Evolutionary conservation across 768 basidiomycete genomes (phyloP), one percentile per base, ranked within the genome.

Genomic region (Strobilomyces confusus): DNA sequence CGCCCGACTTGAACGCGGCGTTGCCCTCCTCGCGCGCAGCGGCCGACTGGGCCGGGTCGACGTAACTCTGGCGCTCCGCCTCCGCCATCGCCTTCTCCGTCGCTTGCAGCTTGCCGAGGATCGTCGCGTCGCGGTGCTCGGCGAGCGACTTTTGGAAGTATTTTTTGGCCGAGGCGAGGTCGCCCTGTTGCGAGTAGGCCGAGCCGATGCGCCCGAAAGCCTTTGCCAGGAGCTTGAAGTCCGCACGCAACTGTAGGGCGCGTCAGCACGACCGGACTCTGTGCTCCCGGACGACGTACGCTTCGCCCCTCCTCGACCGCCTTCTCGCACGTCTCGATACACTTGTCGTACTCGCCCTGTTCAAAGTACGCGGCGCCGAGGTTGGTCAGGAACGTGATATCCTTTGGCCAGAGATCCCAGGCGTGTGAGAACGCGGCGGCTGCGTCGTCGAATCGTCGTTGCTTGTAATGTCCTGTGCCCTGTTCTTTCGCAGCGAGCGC

Each of bases 151-250:
- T 98, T 63, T 93, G 78, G 76, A 82, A 97, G 77, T 81, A 94
- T 71, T 91, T 94, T 79, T 95, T 83, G 15, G 95, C 95, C 40
- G 80, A 80, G 9, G 63, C 63, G 26, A 85, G 69, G 69, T 99
- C 92, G 41, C 75, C 81, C 67, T 91, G 90, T 72, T 87, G 88
- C 51, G 81, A 73, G 75, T 92, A 93, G 0, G 95, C 81, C 8
- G 85, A 83, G 13, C 95, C 97, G 46, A 87, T 81, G 47, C 97
- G 91, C 22, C 92, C 97, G 50, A 89, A 81, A 0, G 95, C 94
- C 73, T 98, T 98, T 30, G 95, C 95, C 54, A 97, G 75, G 54
- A 97, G 78, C 73, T 97, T 98, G 80, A 84, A 98, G 73, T 99
- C 95, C 5, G 89, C 90, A 46, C 93, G 86, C 38, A 94, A 66